phyloP scores from a whole-genome alignment of 345 rosid species.

The Bruguiera sexangula region DNA sequence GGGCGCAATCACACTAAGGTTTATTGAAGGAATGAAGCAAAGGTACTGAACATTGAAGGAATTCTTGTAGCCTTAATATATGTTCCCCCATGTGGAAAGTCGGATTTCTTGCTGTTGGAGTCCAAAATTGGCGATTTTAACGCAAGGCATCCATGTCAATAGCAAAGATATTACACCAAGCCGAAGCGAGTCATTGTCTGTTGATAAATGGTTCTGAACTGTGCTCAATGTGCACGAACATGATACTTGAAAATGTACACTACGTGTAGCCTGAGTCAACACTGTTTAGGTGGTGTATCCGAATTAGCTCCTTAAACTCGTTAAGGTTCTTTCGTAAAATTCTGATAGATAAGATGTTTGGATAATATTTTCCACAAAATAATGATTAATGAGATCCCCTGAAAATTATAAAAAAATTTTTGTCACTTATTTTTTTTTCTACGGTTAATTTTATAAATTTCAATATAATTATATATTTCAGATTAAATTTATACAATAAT shows the following conservation, averaged over 20 bases:
- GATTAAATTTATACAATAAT: too few relatives aligned
- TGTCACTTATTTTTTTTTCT: too few relatives aligned
- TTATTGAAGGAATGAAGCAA: slow-evolving; percentile 25
- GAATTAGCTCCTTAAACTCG: too few relatives aligned
- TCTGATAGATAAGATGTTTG: too few relatives aligned
- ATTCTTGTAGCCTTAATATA: too few relatives aligned
- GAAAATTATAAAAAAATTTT: too few relatives aligned
- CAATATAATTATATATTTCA: too few relatives aligned
- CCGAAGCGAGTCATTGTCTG: not conserved
- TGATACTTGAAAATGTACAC: not conserved
- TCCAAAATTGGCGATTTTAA: slow-evolving; percentile 17
- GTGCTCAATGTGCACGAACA: not conserved
- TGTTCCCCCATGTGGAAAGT: not conserved
- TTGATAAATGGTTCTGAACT: not conserved
- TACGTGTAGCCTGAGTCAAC: not conserved
- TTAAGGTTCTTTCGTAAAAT: too few relatives aligned
- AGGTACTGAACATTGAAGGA: slow-evolving; percentile 8
- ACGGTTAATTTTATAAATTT: too few relatives aligned
- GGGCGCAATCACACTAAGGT: slow-evolving; percentile 24
- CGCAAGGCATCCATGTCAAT: slow-evolving; percentile 4
- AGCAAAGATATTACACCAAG: not conserved
- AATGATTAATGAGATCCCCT: too few relatives aligned
- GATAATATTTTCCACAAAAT: too few relatives aligned
- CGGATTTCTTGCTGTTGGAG: slow-evolving; percentile 39
- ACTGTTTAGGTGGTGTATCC: too few relatives aligned